Base-by-base conservation (phyloP, 805 yeast species). In the Candida xiaguanensis region DNA sequence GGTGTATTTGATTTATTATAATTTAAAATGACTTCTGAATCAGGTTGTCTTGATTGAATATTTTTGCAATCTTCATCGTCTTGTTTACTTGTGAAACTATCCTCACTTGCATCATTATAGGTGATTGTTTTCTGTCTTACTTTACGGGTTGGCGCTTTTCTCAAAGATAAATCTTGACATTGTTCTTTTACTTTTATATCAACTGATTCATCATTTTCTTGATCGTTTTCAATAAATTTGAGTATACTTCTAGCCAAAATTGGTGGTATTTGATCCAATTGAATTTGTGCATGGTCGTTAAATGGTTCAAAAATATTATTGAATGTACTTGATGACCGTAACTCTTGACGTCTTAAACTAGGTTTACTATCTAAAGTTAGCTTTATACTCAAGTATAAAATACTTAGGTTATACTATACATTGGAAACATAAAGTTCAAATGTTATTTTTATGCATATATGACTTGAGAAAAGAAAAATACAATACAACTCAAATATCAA, bases 1-100 rank as follows among this genome's bases (percentile, higher is more conserved):
- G 51, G 51, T 8, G 38, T 41, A 22, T 47, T 47, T 13, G 51
- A 46, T 13, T 31, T 36, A 27, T 48, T 48, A 28, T 48, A 48
- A 16, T 41, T 38, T 31, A 45, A n/a, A n/a, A n/a, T n/a, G n/a
- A n/a, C n/a, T n/a, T n/a, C n/a, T n/a, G n/a, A n/a, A n/a, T n/a
- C n/a, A n/a, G n/a, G n/a, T n/a, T n/a, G n/a, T n/a, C n/a, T n/a
- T n/a, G n/a, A n/a, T n/a, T n/a, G n/a, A n/a, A n/a, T n/a, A n/a
- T n/a, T n/a, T n/a, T n/a, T n/a, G n/a, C n/a, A n/a, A n/a, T n/a
- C n/a, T 28, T 20, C 24, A 6, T 20, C 9, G 24, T 20, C 29
- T 12, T 26, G 29, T 26, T 26, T 13, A 26, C 15, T 26, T 26
- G 9, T 6, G 12, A 28, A 28, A 15, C 31, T 28, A 14, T 28